Conservation (phyloP, 225 moss, liverwort and hornwort species). For the Sphagnum tenellum region DNA sequence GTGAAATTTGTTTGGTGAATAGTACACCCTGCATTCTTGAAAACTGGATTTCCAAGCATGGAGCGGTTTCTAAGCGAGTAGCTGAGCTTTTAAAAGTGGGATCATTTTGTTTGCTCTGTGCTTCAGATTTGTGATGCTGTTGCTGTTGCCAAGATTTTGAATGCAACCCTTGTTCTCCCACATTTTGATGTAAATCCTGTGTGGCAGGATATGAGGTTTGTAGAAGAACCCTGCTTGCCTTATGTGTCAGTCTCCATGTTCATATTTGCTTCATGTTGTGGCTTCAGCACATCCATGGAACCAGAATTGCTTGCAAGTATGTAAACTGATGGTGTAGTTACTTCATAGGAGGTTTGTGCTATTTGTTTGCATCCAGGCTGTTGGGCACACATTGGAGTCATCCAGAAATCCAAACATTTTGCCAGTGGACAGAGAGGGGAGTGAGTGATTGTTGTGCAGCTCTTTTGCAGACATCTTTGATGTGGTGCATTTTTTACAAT, state of each 20-base stretch:
- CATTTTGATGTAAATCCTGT: constrained; percentile 83
- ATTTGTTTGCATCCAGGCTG: too few relatives aligned
- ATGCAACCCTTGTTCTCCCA: constrained; percentile 78
- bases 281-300: not conserved
- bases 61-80: not conserved
- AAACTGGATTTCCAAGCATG: too few relatives aligned
- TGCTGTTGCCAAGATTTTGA: constrained; percentile 83
- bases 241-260: not conserved
- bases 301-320: too few relatives aligned
- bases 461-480: constrained; percentile 93
- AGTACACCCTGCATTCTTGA: too few relatives aligned
- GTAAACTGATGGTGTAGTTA: not conserved
- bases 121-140: constrained; percentile 90
- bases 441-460: constrained; percentile 43
- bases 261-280: not conserved
- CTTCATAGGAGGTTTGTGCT: not conserved
- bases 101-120: not conserved
- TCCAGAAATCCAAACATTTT: too few relatives aligned
- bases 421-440: not conserved
- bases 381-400: too few relatives aligned
- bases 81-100: not conserved
- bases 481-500: constrained; percentile 62
- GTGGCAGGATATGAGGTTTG: constrained; percentile 87
- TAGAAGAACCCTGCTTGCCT: not conserved
- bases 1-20: too few relatives aligned